These are phyloP conservation scores for Dactylellina cionopaga DNA, from an alignment of 2,329 filamentous ascomycete genomes.

Conservation along the genomic window DNA sequence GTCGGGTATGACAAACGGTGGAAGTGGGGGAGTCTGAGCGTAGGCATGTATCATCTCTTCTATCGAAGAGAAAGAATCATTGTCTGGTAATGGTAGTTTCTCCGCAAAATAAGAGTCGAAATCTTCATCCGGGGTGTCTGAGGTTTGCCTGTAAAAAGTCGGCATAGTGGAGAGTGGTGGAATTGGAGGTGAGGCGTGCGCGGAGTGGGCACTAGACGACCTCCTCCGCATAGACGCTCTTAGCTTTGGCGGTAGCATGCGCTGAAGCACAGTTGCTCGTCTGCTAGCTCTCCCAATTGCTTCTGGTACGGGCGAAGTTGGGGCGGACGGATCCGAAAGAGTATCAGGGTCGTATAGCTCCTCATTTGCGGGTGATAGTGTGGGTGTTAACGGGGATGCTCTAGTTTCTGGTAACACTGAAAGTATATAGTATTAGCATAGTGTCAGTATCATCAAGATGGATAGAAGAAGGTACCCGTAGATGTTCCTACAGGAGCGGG, in stretches of 20 bases:
- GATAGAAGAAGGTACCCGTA: conserved; percentile 5
- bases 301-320: conserved; percentile 55
- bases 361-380: conserved; percentile 38
- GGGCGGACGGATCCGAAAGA: conserved; percentile 56
- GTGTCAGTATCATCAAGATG: background rate
- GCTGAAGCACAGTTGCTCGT: conserved; percentile 55
- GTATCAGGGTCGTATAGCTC: conserved; percentile 57
- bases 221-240: conserved; percentile 56
- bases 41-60: conserved; percentile 48
- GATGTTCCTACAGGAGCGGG: background rate
- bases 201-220: conserved; percentile 54
- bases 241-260: conserved; percentile 56
- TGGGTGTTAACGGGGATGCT: background rate
- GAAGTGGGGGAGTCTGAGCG: conserved; percentile 27
- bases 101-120: conserved; percentile 53
- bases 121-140: conserved; percentile 56
- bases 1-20: conserved; percentile 49
- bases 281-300: conserved; percentile 51
- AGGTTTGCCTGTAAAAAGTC: conserved; percentile 48
- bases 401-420: conserved; percentile 13
- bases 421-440: background rate
- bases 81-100: conserved; percentile 42
- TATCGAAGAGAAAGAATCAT: conserved; percentile 53
- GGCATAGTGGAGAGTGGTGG: conserved; percentile 55
- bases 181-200: conserved; percentile 52